phyloP scores from a whole-genome alignment of 345 rosid genomes.

The Bruguiera sexangula region DNA sequence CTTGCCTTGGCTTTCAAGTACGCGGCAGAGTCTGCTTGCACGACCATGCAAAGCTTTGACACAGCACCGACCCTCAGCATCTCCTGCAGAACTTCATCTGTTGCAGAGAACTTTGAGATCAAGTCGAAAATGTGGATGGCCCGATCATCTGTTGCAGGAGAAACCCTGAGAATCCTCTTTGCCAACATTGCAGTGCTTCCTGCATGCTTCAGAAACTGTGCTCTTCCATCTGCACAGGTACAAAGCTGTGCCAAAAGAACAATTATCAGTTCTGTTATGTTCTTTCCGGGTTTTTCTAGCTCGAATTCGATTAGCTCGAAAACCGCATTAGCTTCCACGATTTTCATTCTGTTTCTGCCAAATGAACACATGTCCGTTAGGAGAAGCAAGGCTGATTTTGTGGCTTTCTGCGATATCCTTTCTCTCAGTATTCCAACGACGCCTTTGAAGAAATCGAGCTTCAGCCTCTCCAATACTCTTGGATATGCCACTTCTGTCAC shows the following conservation, averaged over 20 bases:
- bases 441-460: constrained; percentile 28
- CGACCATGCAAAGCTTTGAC: constrained; percentile 58
- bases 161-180: constrained; percentile 48
- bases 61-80: constrained; percentile 60
- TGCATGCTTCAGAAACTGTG: constrained; percentile 35
- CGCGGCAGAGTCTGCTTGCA: constrained; percentile 45
- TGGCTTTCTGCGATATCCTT: constrained; percentile 28
- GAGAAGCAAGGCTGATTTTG: constrained; percentile 35
- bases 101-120: constrained; percentile 34
- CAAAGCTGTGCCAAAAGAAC: constrained; percentile 43
- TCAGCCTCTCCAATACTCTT: constrained; percentile 25
- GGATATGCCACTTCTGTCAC: constrained; percentile 14
- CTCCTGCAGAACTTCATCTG: constrained; percentile 35
- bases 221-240: constrained; percentile 46
- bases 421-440: constrained; percentile 22
- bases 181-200: constrained; percentile 49
- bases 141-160: constrained; percentile 45
- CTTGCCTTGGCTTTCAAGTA: constrained; percentile 48
- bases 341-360: constrained; percentile 40
- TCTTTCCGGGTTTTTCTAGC: constrained; percentile 43
- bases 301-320: constrained; percentile 49
- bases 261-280: constrained; percentile 41
- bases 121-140: constrained; percentile 35
- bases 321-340: constrained; percentile 40
- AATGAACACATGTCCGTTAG: constrained; percentile 30